Evolutionary conservation across 2,329 filamentous ascomycete species (phyloP), one percentile per base, ranked within the genome.

Genomic region (Grosmannia serpens): DNA sequence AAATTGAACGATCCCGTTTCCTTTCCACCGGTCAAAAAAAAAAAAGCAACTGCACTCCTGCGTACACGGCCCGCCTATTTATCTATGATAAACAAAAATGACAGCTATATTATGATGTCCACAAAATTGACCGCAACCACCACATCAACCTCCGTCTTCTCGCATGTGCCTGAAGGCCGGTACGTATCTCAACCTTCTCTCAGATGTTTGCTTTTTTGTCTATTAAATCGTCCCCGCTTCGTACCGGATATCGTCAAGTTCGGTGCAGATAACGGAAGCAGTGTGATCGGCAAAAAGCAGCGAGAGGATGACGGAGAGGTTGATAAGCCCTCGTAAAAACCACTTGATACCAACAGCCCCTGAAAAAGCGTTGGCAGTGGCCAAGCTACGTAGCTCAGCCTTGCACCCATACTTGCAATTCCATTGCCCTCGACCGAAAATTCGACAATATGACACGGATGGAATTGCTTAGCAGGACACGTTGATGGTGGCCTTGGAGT

Each of bases 401-500:
- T 41, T 20, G 20, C 52, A 35, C 52, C 33, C 35, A 54, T 41
- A 10, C n/a, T 51, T n/a, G 31, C 22, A 35, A 33, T 35, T n/a
- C 44, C 27, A 22, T 22, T 46, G 17, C 24, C 11, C 13, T n/a
- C 15, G 11, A 4, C 50, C 51, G 51, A 55, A 26, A 4, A 17
- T n/a, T 31, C 26, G 50, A 33, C 22, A 41, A 41, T 11, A n/a
- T 31, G 24, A 4, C 58, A 50, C 59, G 51, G 13, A 10, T 15
- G 22, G 62, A 65, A 66, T 65, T 61, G 57, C 63, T 77, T 83
- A 84, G 75, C 87, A 91, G 61, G 65, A 71, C 66, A 79, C 80
- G 68, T 85, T 82, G 66, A 84, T 75, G 61, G 75, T 76, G 46
- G 87, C 88, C 80, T 94, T 95, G 61, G 94, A 95, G 88, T 97